Evolutionary conservation across 169 alveolate genomes (phyloP), one percentile per base, ranked within the genome.

Genomic region (Plasmodium gallinaceum): DNA sequence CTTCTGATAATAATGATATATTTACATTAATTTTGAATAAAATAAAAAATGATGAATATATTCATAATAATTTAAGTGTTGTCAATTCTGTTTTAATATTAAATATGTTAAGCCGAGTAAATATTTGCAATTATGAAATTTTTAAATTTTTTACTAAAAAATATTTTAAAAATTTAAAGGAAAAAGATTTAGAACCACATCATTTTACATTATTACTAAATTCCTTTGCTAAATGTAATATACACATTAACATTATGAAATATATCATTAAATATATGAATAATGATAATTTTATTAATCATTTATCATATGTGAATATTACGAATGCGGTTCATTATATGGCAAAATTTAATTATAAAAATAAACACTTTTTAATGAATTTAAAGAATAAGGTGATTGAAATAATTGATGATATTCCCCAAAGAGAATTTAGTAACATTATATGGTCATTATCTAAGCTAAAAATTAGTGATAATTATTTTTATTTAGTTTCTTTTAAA

Each of bases 121-220:
- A 86, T 71, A 22, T 86, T 43, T 52, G 60, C 45, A 72, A 69
- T 86, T 86, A 86, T 32, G 92, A 86, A 7, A 70, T 86, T 60
- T 86, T 86, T 72, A 86, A 86, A 86, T 70, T 86, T 20, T 86
- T 86, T 61, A 86, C 92, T 24, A 86, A 70, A 61, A 86, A 58
- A 14, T 86, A 71, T 86, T 86, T 58, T 57, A 86, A 86, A 86
- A 86, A 86, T 8, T 70, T 86, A 71, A 86, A 86, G 18, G 92
- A 86, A 70, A 70, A 73, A 37, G 92, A 86, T 70, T 72, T 86
- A 72, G 92, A 86, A 70, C 92, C 92, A 16, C 92, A 86, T 42
- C 92, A 86, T 52, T 64, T 71, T 10, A 86, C 92, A n/a, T 64
- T 86, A 7, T 65, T 86, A 51, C 42, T 86, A 65, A 86, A 86